Base-by-base conservation (phyloP, 164 flowering plant species). In the Buxus sempervirens region DNA sequence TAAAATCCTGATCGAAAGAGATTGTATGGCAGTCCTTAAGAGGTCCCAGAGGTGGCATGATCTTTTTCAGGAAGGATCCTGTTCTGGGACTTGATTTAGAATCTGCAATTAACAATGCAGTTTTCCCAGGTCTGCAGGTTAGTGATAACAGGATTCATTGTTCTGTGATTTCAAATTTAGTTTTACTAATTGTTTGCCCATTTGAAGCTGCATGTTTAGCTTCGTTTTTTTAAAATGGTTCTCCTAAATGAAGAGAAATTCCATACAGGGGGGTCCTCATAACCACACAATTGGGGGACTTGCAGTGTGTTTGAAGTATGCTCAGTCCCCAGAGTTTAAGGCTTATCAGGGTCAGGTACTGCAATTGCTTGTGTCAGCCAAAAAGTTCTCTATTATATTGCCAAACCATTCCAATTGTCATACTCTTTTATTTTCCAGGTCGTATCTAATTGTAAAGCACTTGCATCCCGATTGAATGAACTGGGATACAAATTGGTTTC, bases 111-210 rank as follows among this genome's bases (percentile, higher is more conserved):
- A 90, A 91, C 76, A 91, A 89, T 84, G 88, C 97, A 57, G 96
- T 91, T 60, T 93, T 94, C 66, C 96, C 97, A 62, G 98, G 98
- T 49, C 76, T 94, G 68, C 98, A 94, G 96, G 98, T 94, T 14
- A 25, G 77, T 67, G 41, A 7, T 36, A 21, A 19, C 2, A 14
- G 36, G 16, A 23, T 23, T 15, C 18, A 45, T 42, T 71, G 22
- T 0, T 56, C 0, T 45, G 15, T 67, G 36, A 62, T 42, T 19
- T 48, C 0, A 21, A 61, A 49, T 71, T 58, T 51, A 24, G 8
- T 21, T 2, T n/a, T n/a, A 24, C 22, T 54, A 9, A 8, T 9
- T 0, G 16, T 48, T 18, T 45, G 54, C 38, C 42, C 19, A 0
- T 61, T 36, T 41, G n/a, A 18, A 56, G 22, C 23, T 54, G 15